Evolutionary conservation across 2,329 filamentous ascomycete species (phyloP), one percentile per base, ranked within the genome.

Genomic region (Cordyceps farinosa): DNA sequence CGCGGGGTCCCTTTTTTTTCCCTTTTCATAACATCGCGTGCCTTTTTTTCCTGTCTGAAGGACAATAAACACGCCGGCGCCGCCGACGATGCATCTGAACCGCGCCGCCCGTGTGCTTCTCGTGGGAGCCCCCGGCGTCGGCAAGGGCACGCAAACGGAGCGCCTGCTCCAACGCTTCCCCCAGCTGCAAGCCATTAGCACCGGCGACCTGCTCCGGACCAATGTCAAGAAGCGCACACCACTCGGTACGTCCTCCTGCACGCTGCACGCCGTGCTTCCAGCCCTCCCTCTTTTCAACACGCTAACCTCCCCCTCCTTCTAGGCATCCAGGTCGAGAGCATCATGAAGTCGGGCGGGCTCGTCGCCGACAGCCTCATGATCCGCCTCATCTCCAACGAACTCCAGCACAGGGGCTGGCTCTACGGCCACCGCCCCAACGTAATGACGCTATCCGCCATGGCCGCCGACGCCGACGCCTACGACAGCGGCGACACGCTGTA

Each of bases 71-170:
- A 38, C 22, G 32, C 51, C n/a, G 34, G 27, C 54, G 17, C 51
- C 36, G 30, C 29, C 29, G 52, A 63, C 58, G 32, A 88, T 88
- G 86, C 82, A 86, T 78, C 85, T 96, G 72, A 84, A 83, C 68
- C 88, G 84, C 78, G 94, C 95, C 64, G 95, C 95, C 61, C 90
- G 95, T 66, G 89, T 98, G 67, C 98, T 99, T 73, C 87, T 99
- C 69, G 87, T 99, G 70, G 95, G 95, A 70, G 93, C 94, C 59
- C 95, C 95, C n/a, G 93, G 93, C 64, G 95, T 97, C 63, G 95
- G 95, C 66, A 99, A 99, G 77, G 95, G 94, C 66, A 99, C 95
- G 3, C 95, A 99, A 80, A 92, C 91, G 58, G 91, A 96, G 76
- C 87, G 95, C 66, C 82, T 99, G 66, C 87, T 98, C 69, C 82